These are phyloP conservation scores for Ajuga chamaepitys DNA, from an alignment of 257 asterid species.

Conservation along the genomic window DNA sequence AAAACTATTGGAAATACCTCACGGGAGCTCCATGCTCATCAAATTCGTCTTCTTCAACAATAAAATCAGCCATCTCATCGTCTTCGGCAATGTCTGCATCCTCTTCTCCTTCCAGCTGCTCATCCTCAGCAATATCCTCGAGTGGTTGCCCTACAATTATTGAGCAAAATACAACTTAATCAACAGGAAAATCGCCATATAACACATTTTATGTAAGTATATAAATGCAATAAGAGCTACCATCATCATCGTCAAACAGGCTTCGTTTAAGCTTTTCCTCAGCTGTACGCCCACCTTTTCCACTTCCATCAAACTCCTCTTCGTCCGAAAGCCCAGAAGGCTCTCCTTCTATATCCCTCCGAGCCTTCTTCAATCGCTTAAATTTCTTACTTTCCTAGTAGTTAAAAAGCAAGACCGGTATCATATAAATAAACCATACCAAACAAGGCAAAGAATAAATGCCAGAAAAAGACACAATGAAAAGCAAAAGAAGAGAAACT, in stretches of 20 bases:
- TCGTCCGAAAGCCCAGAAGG: constrained; percentile 73
- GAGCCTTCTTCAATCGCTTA: constrained; percentile 84
- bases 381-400: constrained; percentile 70
- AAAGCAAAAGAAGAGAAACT: background rate
- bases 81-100: constrained; percentile 72
- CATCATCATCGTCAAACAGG: constrained; percentile 86
- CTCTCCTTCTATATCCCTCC: constrained; percentile 65
- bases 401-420: constrained; percentile 1
- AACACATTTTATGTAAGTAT: background rate
- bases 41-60: constrained; percentile 83
- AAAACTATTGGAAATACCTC: constrained; percentile 33
- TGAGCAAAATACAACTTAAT: constrained; percentile 4
- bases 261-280: constrained; percentile 76
- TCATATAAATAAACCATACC: background rate
- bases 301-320: constrained; percentile 65
- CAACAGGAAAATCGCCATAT: background rate
- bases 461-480: background rate
- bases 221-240: constrained; percentile 27
- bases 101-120: constrained; percentile 62
- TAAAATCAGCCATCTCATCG: constrained; percentile 96
- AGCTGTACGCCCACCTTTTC: constrained; percentile 60
- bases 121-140: constrained; percentile 94
- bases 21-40: constrained; percentile 81
- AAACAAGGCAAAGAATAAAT: background rate
- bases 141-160: constrained; percentile 56